A percentile compares a stretch with the other conserved stretches of the same genome.
These are phyloP conservation scores for Ceratocystis harringtonii DNA, from an alignment of 2,329 filamentous ascomycete genomes.

Conservation along the genomic window DNA sequence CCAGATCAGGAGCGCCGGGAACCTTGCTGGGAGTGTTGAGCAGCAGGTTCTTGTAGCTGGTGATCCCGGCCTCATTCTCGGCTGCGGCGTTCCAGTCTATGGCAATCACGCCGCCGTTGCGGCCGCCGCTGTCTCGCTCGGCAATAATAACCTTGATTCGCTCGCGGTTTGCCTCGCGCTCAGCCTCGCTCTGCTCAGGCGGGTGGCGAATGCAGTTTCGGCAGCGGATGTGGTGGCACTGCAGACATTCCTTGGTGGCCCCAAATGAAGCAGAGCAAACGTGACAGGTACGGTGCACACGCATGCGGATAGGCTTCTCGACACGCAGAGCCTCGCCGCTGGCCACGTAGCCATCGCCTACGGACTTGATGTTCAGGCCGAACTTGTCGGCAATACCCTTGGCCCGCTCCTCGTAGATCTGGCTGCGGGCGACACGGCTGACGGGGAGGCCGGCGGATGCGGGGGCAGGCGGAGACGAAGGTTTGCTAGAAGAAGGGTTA, in stretches of 20 bases:
- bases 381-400: slow-evolving; percentile 41
- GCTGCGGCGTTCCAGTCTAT: slow-evolving; percentile 23
- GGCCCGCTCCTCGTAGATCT: slow-evolving; percentile 41
- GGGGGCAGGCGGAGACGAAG: slow-evolving; percentile 13
- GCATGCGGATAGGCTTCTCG: slow-evolving; percentile 64
- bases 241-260: slow-evolving; percentile 54
- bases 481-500: neutral
- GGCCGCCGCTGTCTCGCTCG: slow-evolving; percentile 31
- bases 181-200: slow-evolving; percentile 43
- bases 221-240: slow-evolving; percentile 69
- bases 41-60: slow-evolving; percentile 20
- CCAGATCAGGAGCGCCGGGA: slow-evolving; percentile 49
- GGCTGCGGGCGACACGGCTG: slow-evolving; percentile 24
- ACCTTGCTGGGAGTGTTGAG: slow-evolving; percentile 50
- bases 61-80: slow-evolving; percentile 29
- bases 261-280: slow-evolving; percentile 63
- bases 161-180: slow-evolving; percentile 38
- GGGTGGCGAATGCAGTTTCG: slow-evolving; percentile 66
- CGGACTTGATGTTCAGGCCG: slow-evolving; percentile 40
- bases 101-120: slow-evolving; percentile 36
- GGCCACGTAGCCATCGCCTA: slow-evolving; percentile 25
- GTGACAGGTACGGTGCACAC: slow-evolving; percentile 67
- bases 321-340: slow-evolving; percentile 44
- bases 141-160: slow-evolving; percentile 36
- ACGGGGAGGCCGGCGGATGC: slow-evolving; percentile 19